Evolutionary conservation across 345 rosid species (phyloP), one percentile per base, ranked within the genome.

Genomic region (Rhodomyrtus tomentosa): DNA sequence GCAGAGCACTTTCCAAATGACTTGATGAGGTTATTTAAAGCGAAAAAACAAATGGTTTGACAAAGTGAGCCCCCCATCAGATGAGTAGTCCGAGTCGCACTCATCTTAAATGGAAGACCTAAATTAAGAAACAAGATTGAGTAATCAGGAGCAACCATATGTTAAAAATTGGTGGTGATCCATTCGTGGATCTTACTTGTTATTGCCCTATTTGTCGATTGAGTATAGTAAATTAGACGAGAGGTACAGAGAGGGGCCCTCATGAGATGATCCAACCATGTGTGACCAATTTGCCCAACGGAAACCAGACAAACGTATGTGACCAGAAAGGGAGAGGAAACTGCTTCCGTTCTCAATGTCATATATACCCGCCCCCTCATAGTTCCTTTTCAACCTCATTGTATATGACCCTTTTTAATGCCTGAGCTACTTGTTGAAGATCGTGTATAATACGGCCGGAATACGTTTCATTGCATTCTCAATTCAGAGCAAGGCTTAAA

Each of bases 61-160:
- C n/a, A 51, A 10, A 56, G 12, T 73, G 62, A 56, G 53, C 50
- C 89, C 89, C 85, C 52, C 87, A 84, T 84, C 81, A 55, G 87
- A 50, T 82, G 81, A 11, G 5, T 68, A 36, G 83, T 83, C 88
- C 24, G 84, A 83, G 81, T 83, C 88, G 38, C 83, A 73, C 55
- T 52, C 84, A 52, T 25, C 83, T 22, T 52, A 50, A 76, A 83
- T 62, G 54, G 80, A 45, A 80, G 55, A 82, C 59, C 76, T 68
- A 2, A 10, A 10, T 68, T 82, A 27, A 84, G 24, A 53, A 68
- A 68, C 22, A 68, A 68, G 45, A 32, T 68, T 68, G 76, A 83
- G 49, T 38, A 84, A 82, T 88, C 84, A 24, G 27, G 76, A 24
- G 59, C 42, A 88, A 56, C 40, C 84, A 7, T 81, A 0, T 81